Evolutionary conservation across 257 asterid species (phyloP).

Genomic region (Cordia subcordata): DNA sequence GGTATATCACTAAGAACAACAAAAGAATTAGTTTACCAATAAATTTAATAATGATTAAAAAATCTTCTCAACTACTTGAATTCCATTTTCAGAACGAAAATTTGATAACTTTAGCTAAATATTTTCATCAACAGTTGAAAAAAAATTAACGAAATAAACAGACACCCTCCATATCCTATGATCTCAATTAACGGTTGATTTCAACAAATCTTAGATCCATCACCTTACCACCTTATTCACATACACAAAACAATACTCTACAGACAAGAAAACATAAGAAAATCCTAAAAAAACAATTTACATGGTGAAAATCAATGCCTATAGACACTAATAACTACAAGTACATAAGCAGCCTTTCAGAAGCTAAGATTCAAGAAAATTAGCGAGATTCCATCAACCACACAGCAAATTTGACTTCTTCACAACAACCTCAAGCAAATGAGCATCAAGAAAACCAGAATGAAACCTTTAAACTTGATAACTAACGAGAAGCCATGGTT

Average conservation of each 20-base stretch:
- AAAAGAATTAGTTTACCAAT: slow-evolving; percentile 21
- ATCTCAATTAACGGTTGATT: slow-evolving; percentile 16
- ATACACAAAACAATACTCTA: not conserved
- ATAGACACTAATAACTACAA: not conserved
- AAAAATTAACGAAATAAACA: slow-evolving; percentile 13
- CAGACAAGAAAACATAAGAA: slow-evolving; percentile 3
- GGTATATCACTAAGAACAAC: slow-evolving; percentile 10
- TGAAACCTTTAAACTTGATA: slow-evolving; percentile 2
- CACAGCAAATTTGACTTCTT: not conserved
- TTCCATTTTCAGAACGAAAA: slow-evolving; percentile 4
- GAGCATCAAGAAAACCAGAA: slow-evolving; percentile 8
- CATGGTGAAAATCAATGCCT: slow-evolving; percentile 20
- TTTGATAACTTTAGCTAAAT: slow-evolving; percentile 7
- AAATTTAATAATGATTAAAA: slow-evolving; percentile 1
- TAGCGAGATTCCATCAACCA: slow-evolving; percentile 17
- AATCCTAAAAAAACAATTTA: slow-evolving; percentile 10
- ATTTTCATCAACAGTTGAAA: slow-evolving; percentile 14
- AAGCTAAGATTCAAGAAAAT: not conserved
- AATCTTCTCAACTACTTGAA: slow-evolving; percentile 7
- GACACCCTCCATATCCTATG: slow-evolving; percentile 15
- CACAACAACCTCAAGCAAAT: slow-evolving; percentile 13
- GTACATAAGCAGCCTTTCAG: not conserved
- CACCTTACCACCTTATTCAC: slow-evolving; percentile 10
- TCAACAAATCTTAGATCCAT: slow-evolving; percentile 21
- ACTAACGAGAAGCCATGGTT: slow-evolving; percentile 19